A percentile compares a stretch with the other conserved stretches of the same genome.
Conservation (phyloP, 495 filamentous ascomycete genomes). For the Cladorrhinum samala region DNA sequence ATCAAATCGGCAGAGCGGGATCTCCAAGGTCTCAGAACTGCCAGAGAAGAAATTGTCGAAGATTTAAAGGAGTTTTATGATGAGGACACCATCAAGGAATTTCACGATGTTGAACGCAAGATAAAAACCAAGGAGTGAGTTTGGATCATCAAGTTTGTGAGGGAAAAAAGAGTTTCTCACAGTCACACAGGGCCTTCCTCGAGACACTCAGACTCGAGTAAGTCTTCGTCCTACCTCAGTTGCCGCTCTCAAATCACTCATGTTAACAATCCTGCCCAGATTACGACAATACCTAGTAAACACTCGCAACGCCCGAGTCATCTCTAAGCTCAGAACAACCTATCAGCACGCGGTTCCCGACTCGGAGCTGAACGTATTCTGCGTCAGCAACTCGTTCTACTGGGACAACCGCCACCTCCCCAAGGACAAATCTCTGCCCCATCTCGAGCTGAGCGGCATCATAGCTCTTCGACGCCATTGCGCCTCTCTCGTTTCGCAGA, state of each 20-base stretch:
- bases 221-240: too few relatives aligned
- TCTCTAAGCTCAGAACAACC: conserved; percentile 9
- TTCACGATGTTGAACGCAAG: too few relatives aligned
- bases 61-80: too few relatives aligned
- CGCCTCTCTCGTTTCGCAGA: conserved; percentile 32
- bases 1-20: too few relatives aligned
- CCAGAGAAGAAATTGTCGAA: too few relatives aligned
- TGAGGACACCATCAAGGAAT: too few relatives aligned
- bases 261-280: conserved; percentile 7
- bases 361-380: conserved; percentile 27
- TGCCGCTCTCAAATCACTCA: neutral
- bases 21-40: too few relatives aligned
- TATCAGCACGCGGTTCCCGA: conserved; percentile 22
- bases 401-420: conserved; percentile 27
- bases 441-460: conserved; percentile 33
- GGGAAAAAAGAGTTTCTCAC: too few relatives aligned
- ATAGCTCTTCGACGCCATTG: conserved; percentile 28
- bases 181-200: too few relatives aligned
- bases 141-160: too few relatives aligned
- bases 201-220: too few relatives aligned
- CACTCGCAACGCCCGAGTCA: conserved; percentile 28
- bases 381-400: conserved; percentile 33
- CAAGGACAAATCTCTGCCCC: conserved; percentile 14
- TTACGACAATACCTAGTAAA: conserved; percentile 25
- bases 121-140: too few relatives aligned